Evolutionary conservation across 2,329 filamentous ascomycete genomes (phyloP), one percentile per base, ranked within the genome.

Genomic region (Penicillium italicum): DNA sequence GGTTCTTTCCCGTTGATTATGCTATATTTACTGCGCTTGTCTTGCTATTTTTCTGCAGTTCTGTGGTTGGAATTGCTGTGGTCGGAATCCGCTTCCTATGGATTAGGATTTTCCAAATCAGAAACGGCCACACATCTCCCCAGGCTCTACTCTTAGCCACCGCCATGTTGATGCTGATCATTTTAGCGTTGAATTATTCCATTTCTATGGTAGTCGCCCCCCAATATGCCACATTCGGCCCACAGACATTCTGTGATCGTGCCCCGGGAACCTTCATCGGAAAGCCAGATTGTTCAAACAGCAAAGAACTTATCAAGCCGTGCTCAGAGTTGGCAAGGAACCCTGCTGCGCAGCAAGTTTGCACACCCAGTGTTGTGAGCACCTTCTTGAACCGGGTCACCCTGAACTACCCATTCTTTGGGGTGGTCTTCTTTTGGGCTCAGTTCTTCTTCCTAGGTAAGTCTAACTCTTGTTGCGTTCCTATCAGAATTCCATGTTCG

Each of bases 41-140:
- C 0, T 77, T 97, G 1, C 84, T 97, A 64, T 86, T 99, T 72
- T 97, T 99, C 77, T 86, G 84, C 75, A 88, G 90, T 67, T 92
- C 91, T 10, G 87, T 99, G 49, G 84, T 91, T 1, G 94, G 94
- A 16, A 85, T 97, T 50, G 89, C 91, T 4, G 84, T 85, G 1
- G 84, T 97, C 55, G 94, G 94, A 43, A 96, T 99, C 66, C 89
- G 94, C 62, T 96, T 99, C 80, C 83, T 99, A 50, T 99, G 94
- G 94, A 81, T 99, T 65, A 88, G 84, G 56, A 85, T 99, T 67
- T 97, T 97, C 82, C 86, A 88, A 72, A 93, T 99, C 66, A 85
- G 91, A 66, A 90, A 88, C 68, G 91, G 91, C 28, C 86, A 92
- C 64, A 97, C 93, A 0, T 88, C 90, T 0, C 94, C 94, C 0